phyloP scores from a whole-genome alignment of 2,329 filamentous ascomycete genomes.

The Fusarium sp. region DNA sequence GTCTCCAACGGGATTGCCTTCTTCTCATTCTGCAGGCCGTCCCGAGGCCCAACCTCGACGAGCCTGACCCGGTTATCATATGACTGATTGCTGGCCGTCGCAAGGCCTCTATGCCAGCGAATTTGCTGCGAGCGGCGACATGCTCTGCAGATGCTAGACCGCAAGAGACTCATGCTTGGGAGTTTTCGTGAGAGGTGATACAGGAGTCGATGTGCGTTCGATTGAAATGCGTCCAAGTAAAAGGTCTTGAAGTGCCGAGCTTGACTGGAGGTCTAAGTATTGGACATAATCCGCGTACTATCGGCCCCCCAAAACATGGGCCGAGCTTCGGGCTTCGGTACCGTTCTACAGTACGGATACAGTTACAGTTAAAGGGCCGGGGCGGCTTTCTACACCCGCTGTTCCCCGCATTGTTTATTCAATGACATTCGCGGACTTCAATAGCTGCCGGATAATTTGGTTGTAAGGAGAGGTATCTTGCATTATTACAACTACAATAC shows the following conservation, averaged over 20 bases:
- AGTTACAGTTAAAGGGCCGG: neutral
- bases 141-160: constrained; percentile 51
- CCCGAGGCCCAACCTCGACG: constrained; percentile 84
- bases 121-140: constrained; percentile 49
- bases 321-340: constrained; percentile 32
- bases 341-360: constrained; percentile 7
- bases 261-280: constrained; percentile 20
- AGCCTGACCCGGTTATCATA: constrained; percentile 65
- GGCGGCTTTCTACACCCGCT: constrained; percentile 1
- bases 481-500: constrained; percentile 34
- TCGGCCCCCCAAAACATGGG: constrained; percentile 41
- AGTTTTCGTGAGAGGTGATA: neutral
- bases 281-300: constrained; percentile 41
- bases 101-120: constrained; percentile 49
- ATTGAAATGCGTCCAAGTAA: constrained; percentile 12
- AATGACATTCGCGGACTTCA: neutral
- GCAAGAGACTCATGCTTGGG: constrained; percentile 48
- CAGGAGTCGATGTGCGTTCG: neutral
- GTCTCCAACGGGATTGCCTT: constrained; percentile 73
- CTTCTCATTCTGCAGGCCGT: constrained; percentile 90
- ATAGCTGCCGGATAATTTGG: neutral
- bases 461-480: constrained; percentile 14
- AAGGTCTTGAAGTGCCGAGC: constrained; percentile 15
- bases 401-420: constrained; percentile 20
- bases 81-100: constrained; percentile 49